These are phyloP conservation scores for Capronia coronata DNA, from an alignment of 2,329 filamentous ascomycete genomes.

Conservation along the genomic window DNA sequence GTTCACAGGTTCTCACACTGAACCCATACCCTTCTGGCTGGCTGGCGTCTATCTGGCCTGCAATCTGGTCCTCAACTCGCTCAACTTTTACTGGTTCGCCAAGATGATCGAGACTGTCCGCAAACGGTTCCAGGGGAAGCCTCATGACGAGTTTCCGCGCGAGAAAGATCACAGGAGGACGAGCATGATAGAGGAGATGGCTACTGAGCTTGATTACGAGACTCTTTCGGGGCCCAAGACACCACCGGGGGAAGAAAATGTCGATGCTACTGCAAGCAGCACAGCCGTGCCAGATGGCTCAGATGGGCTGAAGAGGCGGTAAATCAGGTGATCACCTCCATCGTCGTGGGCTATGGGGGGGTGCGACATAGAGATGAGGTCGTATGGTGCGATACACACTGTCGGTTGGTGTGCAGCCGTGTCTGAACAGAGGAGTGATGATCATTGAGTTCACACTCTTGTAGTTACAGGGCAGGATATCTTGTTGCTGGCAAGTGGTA, in stretches of 20 bases:
- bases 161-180: constrained; percentile 26
- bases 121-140: constrained; percentile 53
- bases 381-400: no score
- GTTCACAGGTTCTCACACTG: constrained; percentile 39
- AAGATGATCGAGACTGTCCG: constrained; percentile 62
- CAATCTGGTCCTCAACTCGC: constrained; percentile 54
- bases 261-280: constrained; percentile 11
- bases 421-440: not conserved
- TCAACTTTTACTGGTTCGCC: constrained; percentile 62
- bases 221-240: constrained; percentile 26
- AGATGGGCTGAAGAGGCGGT: constrained; percentile 12
- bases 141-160: constrained; percentile 28
- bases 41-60: constrained; percentile 51
- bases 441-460: not conserved
- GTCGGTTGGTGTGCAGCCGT: no score
- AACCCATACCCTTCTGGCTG: constrained; percentile 52
- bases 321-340: constrained; percentile 3
- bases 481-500: not conserved
- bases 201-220: constrained; percentile 29
- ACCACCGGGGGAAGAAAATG: constrained; percentile 9
- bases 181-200: constrained; percentile 26
- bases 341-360: no score
- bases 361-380: not conserved
- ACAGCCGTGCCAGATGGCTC: constrained; percentile 12
- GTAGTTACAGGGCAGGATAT: not conserved